Conservation (phyloP, 805 yeast species). For the Ogataea saltuana region DNA sequence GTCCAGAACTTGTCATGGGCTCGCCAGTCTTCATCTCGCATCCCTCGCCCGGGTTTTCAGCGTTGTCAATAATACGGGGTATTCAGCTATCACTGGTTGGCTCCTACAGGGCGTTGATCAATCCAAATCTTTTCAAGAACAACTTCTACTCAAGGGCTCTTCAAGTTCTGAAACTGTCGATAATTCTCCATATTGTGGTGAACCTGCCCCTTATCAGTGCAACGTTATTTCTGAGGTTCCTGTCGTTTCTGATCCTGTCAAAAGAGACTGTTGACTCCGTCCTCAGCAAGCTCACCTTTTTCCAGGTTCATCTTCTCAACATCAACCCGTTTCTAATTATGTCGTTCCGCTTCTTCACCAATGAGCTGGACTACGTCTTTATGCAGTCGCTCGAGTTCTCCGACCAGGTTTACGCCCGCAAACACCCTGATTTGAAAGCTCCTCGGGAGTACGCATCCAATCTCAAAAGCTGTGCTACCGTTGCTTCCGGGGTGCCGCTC, state of each 20-base stretch:
- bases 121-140: conserved; percentile 40
- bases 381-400: conserved; percentile 40
- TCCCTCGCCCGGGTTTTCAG: conserved; percentile 56
- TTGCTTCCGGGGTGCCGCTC: conserved; percentile 1
- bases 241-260: conserved; percentile 18
- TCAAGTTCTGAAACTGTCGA: conserved; percentile 39
- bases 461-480: conserved; percentile 4
- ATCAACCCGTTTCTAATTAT: conserved; percentile 42
- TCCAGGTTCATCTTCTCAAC: conserved; percentile 42
- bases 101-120: conserved; percentile 45
- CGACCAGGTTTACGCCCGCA: conserved; percentile 38
- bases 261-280: conserved; percentile 15
- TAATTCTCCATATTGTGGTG: conserved; percentile 38
- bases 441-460: conserved; percentile 19
- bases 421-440: conserved; percentile 40
- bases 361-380: conserved; percentile 44
- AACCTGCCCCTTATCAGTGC: conserved; percentile 31
- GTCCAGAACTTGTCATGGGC: too few relatives aligned
- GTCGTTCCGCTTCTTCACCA: conserved; percentile 37
- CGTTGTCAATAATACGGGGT: conserved; percentile 51
- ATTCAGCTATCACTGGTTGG: conserved; percentile 54
- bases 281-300: conserved; percentile 28
- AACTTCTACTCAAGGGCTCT: conserved; percentile 40
- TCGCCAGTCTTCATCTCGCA: conserved; percentile 60
- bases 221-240: conserved; percentile 25